Conservation (phyloP, 495 filamentous ascomycete species). For the Trichoderma erinaceum region DNA sequence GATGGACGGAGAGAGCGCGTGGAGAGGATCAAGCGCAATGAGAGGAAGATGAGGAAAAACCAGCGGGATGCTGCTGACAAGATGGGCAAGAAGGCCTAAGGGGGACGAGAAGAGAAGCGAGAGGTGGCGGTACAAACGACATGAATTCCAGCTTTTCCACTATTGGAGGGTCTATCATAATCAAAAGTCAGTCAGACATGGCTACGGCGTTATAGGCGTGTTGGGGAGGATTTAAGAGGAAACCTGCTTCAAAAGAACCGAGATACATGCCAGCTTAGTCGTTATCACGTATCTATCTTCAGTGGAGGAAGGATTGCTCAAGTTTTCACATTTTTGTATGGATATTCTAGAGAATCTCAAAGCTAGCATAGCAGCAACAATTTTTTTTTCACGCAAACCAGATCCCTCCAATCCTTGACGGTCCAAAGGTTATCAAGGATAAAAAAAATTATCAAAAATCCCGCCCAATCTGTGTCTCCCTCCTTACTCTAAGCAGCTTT, state of each 20-base stretch:
- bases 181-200: background rate
- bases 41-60: conserved; percentile 63
- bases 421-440: background rate
- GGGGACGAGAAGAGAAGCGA: background rate
- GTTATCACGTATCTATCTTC: background rate
- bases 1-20: conserved; percentile 58
- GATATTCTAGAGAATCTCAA: background rate
- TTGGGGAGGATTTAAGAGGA: background rate
- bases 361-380: conserved; percentile 12
- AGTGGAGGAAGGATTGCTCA: background rate
- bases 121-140: background rate
- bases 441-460: background rate
- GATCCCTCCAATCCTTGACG: background rate
- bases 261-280: background rate
- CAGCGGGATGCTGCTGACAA: conserved; percentile 43
- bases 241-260: background rate
- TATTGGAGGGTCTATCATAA: background rate
- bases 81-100: conserved; percentile 13
- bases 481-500: background rate
- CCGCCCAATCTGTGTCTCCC: background rate
- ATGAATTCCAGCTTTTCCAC: background rate
- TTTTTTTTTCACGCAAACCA: background rate
- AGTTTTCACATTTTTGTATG: background rate
- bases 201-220: conserved; percentile 12
- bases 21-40: conserved; percentile 60